Evolutionary conservation across 805 yeast species (phyloP).

Genomic region (Candida morakotiae): DNA sequence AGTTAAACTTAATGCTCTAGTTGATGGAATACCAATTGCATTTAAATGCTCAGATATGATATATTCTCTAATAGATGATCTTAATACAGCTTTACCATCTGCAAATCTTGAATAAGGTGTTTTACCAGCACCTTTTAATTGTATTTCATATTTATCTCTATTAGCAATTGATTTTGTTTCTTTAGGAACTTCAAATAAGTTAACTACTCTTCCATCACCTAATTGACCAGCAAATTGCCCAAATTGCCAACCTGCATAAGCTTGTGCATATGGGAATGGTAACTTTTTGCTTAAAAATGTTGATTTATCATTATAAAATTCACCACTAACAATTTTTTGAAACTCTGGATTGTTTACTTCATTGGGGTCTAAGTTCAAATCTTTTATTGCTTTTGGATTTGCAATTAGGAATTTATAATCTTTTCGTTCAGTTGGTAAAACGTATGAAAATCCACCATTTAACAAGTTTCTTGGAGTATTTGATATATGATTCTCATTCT

Average conservation of each 20-base stretch:
- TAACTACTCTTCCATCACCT: slow-evolving; percentile 92
- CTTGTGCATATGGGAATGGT: slow-evolving; percentile 80
- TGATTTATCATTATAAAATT: slow-evolving; percentile 30
- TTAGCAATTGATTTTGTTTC: slow-evolving; percentile 17
- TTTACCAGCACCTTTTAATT: slow-evolving; percentile 86
- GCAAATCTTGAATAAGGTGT: slow-evolving; percentile 95
- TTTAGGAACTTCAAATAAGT: slow-evolving; percentile 67
- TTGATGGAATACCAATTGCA: slow-evolving; percentile 80
- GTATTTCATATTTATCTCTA: slow-evolving; percentile 55
- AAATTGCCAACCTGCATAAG: slow-evolving; percentile 95
- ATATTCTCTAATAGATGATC: slow-evolving; percentile 87
- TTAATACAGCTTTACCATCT: slow-evolving; percentile 89
- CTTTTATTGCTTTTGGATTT: slow-evolving; percentile 56
- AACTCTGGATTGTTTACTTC: slow-evolving; percentile 38
- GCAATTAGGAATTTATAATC: slow-evolving; percentile 52
- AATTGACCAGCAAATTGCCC: slow-evolving; percentile 96
- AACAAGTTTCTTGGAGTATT: slow-evolving; percentile 36
- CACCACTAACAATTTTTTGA: slow-evolving; percentile 60
- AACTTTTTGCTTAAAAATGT: slow-evolving; percentile 15
- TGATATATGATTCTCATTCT: slow-evolving; percentile 26
- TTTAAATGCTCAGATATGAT: slow-evolving; percentile 77
- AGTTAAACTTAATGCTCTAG: slow-evolving; percentile 76
- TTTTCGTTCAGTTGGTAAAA: slow-evolving; percentile 60
- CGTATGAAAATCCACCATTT: slow-evolving; percentile 70
- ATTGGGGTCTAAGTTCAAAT: slow-evolving; percentile 52